Evolutionary conservation across 2,329 filamentous ascomycete species (phyloP), one percentile per base, ranked within the genome.

Genomic region (Tolypocladium inflatum): DNA sequence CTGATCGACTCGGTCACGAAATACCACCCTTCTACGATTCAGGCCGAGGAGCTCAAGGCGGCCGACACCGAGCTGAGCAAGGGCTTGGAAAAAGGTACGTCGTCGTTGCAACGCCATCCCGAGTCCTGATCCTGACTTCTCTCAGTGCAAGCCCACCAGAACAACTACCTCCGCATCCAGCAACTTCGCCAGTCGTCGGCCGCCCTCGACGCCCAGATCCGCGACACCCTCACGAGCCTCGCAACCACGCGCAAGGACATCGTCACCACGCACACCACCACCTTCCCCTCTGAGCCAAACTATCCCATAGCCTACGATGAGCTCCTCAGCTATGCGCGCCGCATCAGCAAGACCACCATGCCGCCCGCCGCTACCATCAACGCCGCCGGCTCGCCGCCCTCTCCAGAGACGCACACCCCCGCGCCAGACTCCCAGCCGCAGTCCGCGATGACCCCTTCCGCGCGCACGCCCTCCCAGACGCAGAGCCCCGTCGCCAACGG

Each of bases 1-100:
- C 78, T 95, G 39, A 86, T 91, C 64, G 88, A 91, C 69, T 92
- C 89, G 0, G 88, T 95, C 61, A 81, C 89, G 7, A 89, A 90
- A 63, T 93, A 92, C 73, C 90, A 91, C 66, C 90, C 90, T 0
- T 89, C 87, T 8, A 76, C 82, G 5, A 73, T 78, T 41, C 83
- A 86, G 33, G 88, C 87, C 7, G 76, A 82, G 58, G 87, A 91
- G 62, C 83, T 95, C 11, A 77, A 88, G 21, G 76, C 79, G 9
- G 90, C 89, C 30, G 89, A 95, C 68, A 76, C 80, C 48, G 83
- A 87, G 60, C 80, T 95, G 51, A 81, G 77, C 64, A 76, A 79
- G 62, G 84, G 87, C 5, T 77, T 95, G 3, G 80, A 86, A 64
- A 77, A 87, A 70, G 75, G 88, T 89, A 76, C 51, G 54, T 55